Base-by-base conservation (phyloP, 345 rosid genomes). In the Limnanthes douglasii region DNA sequence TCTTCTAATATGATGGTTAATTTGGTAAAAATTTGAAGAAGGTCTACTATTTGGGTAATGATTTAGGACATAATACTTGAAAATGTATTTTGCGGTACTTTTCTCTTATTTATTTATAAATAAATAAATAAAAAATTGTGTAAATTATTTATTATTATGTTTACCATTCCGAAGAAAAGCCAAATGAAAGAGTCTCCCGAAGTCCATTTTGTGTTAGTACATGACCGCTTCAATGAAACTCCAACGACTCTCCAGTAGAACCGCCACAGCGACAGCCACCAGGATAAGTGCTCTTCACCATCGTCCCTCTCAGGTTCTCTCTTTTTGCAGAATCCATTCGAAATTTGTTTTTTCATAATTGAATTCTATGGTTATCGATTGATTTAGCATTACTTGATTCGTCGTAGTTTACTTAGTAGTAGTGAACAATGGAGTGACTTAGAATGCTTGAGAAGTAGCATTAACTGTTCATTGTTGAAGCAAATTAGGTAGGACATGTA, bases 241-340 rank as follows among this genome's bases (percentile, higher is more conserved):
- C 34, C 61, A 56, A 22, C 55, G 55, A 45, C 26, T 50, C n/a
- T n/a, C n/a, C n/a, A n/a, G n/a, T n/a, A n/a, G n/a, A 48, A 22
- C 28, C 16, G 11, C 34, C 28, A 34, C 6, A 4, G 15, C 48
- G 2, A 24, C 48, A 7, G 28, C 20, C 33, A 34, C 4, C 8
- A 55, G 41, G 46, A 27, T 49, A 3, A 48, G 42, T 25, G 21
- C 41, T 30, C 43, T 7, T 41, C 60, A 21, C 49, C 49, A 23
- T 31, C 43, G 36, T 18, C 37, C 55, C 3, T 40, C 60, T 40
- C 60, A 47, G 54, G 54, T 54, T 34, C 4, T 15, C n/a, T 5
- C 14, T 4, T 5, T 12, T 18, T 0, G 12, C 14, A 12, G 30
- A 26, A 6, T 8, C 8, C 8, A 49, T 16, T 31, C 31, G 31